These are phyloP conservation scores for Fusarium haematococcum DNA, from an alignment of 2,329 filamentous ascomycete genomes.

Conservation along the genomic window DNA sequence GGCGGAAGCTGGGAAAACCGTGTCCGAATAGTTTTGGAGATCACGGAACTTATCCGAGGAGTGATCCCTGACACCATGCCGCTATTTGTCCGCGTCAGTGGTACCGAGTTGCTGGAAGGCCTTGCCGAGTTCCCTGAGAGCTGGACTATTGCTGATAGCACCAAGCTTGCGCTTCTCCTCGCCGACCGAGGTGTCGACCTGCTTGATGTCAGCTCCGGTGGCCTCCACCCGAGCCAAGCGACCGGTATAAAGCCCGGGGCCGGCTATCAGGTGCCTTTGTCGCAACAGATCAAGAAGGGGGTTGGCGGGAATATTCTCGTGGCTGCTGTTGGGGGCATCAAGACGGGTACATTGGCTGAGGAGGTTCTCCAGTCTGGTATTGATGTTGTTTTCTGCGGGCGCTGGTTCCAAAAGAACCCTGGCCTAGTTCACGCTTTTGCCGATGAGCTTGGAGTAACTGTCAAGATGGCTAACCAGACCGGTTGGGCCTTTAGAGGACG, in stretches of 20 bases:
- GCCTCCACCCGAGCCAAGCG: constrained; percentile 65
- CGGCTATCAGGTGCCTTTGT: constrained; percentile 75
- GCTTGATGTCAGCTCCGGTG: constrained; percentile 75
- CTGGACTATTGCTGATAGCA: neutral
- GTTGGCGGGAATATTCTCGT: constrained; percentile 67
- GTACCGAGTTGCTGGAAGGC: neutral
- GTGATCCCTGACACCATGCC: neutral
- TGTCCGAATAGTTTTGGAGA: neutral
- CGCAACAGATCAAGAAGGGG: constrained; percentile 62
- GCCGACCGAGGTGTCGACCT: constrained; percentile 73
- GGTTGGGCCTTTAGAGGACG: constrained; percentile 6
- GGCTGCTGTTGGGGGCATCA: constrained; percentile 47
- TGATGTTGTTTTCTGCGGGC: constrained; percentile 59
- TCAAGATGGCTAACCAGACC: constrained; percentile 59
- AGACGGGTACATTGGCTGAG: constrained; percentile 55
- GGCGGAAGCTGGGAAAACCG: neutral
- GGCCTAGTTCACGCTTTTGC: constrained; percentile 63
- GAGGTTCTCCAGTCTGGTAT: constrained; percentile 56
- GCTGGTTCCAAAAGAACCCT: constrained; percentile 66
- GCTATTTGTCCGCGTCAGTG: neutral
- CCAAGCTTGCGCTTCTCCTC: neutral
- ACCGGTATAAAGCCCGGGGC: constrained; percentile 61
- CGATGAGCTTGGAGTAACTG: constrained; percentile 59
- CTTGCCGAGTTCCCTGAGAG: neutral
- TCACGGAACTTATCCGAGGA: neutral